phyloP scores from a whole-genome alignment of 352 stramenopile species.

The Blastocystis sp. region DNA sequence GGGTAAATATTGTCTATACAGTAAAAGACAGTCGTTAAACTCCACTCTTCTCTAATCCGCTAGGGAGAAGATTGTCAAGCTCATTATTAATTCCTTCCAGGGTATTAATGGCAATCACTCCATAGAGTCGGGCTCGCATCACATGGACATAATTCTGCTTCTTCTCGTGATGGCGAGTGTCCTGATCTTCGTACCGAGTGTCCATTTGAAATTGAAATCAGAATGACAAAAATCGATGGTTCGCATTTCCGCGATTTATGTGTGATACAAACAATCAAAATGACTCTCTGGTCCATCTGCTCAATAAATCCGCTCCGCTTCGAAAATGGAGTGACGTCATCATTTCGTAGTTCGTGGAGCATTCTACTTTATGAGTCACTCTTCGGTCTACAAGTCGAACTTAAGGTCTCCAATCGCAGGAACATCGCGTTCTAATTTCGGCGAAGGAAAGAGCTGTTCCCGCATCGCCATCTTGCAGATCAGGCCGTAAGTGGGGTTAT shows the following conservation, averaged over 20 bases:
- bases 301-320: neutral
- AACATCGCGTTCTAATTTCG: neutral
- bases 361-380: neutral
- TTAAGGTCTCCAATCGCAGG: neutral
- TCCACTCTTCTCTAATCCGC: slow-evolving; percentile 30
- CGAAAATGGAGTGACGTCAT: neutral
- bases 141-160: slow-evolving; percentile 41
- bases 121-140: slow-evolving; percentile 52
- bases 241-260: neutral
- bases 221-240: neutral
- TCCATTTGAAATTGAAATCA: slow-evolving; percentile 39
- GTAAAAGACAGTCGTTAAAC: neutral
- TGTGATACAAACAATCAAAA: slow-evolving; percentile 26
- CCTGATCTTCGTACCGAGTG: neutral
- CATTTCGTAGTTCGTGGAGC: slow-evolving; percentile 32
- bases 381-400: neutral
- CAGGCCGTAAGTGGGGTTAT: neutral
- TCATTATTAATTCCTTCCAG: slow-evolving; percentile 45
- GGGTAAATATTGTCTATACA: slow-evolving; percentile 56
- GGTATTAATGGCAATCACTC: slow-evolving; percentile 54
- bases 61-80: slow-evolving; percentile 32
- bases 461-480: neutral
- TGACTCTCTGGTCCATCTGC: slow-evolving; percentile 30
- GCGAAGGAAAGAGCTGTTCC: neutral
- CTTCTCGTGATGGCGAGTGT: neutral